Conservation (phyloP, 495 filamentous ascomycete species). For the Xylaria longipes region DNA sequence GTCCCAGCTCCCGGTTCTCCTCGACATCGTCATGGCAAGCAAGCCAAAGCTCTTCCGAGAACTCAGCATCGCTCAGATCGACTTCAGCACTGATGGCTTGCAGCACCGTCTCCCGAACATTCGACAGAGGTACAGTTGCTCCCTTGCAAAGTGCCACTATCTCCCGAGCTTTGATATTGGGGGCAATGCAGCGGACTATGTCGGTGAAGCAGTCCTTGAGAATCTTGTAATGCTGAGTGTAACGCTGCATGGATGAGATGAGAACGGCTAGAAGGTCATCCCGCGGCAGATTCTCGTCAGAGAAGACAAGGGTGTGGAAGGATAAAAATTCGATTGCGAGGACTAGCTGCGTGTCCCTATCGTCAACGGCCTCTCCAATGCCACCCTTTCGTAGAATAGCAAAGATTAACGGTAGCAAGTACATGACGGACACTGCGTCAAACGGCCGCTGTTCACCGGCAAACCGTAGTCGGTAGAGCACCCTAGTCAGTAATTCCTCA, state of each 20-base stretch:
- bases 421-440: slow-evolving; percentile 82
- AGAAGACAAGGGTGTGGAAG: slow-evolving; percentile 79
- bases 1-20: slow-evolving; percentile 84
- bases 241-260: slow-evolving; percentile 83
- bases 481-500: slow-evolving; percentile 83
- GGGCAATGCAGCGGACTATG: slow-evolving; percentile 77
- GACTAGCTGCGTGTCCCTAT: slow-evolving; percentile 84
- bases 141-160: slow-evolving; percentile 74
- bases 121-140: slow-evolving; percentile 74
- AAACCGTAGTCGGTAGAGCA: slow-evolving; percentile 89
- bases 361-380: slow-evolving; percentile 73
- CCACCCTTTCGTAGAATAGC: slow-evolving; percentile 78
- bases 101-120: slow-evolving; percentile 85
- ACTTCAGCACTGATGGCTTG: slow-evolving; percentile 90
- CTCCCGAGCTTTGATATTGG: slow-evolving; percentile 74
- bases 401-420: slow-evolving; percentile 82
- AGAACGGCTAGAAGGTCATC: slow-evolving; percentile 71
- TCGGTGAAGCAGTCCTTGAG: slow-evolving; percentile 91
- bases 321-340: slow-evolving; percentile 89
- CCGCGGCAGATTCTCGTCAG: slow-evolving; percentile 76
- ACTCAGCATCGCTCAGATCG: slow-evolving; percentile 83
- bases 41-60: slow-evolving; percentile 92
- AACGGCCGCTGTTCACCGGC: slow-evolving; percentile 90
- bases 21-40: slow-evolving; percentile 87
- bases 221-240: slow-evolving; percentile 89